Conservation (phyloP, 169 alveolate species). For the Eimeria acervulina region DNA sequence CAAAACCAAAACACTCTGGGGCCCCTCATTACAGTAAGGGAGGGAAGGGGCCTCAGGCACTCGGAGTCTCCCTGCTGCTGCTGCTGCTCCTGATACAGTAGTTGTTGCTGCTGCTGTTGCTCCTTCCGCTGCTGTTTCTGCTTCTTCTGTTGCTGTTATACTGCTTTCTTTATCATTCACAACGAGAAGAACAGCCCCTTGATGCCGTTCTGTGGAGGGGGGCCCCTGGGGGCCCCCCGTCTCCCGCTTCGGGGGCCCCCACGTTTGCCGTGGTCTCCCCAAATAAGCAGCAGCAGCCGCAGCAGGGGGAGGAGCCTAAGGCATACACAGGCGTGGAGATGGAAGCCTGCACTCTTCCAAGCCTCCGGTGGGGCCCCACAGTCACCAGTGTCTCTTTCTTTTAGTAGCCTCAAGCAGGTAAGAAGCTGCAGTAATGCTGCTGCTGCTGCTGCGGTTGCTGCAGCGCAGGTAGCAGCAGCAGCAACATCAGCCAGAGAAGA, state of each 20-base stretch:
- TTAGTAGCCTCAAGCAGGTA: not conserved
- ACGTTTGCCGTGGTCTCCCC: not conserved
- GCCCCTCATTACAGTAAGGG: too few relatives aligned
- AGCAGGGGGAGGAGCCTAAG: not conserved
- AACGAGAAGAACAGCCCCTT: too few relatives aligned
- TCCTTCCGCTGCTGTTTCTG: too few relatives aligned
- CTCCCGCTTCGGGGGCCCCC: not conserved
- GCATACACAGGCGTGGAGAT: not conserved
- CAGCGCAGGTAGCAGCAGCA: not conserved
- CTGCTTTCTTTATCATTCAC: too few relatives aligned
- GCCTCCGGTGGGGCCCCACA: not conserved
- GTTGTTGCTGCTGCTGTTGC: too few relatives aligned
- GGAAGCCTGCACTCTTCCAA: not conserved
- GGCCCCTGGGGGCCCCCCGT: too few relatives aligned
- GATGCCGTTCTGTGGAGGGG: too few relatives aligned
- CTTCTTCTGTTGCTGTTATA: too few relatives aligned
- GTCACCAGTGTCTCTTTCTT: not conserved
- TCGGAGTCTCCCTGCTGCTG: too few relatives aligned
- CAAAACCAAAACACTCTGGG: too few relatives aligned
- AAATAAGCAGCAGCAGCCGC: constrained; percentile 5
- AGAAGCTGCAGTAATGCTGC: not conserved
- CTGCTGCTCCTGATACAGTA: too few relatives aligned
- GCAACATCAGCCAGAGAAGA: not conserved
- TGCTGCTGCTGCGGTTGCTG: not conserved
- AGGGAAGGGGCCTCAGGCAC: too few relatives aligned